Evolutionary conservation across 306 rosid species (phyloP).

Genomic region (Cicer yamashitae): DNA sequence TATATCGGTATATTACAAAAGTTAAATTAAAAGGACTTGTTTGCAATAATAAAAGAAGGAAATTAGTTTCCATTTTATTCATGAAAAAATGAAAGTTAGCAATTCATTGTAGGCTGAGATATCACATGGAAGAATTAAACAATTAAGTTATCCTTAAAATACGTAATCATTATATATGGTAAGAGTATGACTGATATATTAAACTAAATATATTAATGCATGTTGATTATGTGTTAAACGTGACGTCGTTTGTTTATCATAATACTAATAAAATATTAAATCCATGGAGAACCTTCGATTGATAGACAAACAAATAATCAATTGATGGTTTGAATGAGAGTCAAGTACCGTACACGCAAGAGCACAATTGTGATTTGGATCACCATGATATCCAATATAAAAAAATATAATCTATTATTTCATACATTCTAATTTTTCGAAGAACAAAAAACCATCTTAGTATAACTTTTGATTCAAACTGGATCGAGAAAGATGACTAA

Average conservation of each 20-base stretch:
- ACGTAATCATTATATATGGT: slow-evolving; percentile 21
- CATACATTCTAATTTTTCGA: too few relatives aligned
- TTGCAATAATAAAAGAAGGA: too few relatives aligned
- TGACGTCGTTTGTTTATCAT: background rate
- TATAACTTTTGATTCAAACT: too few relatives aligned
- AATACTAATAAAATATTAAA: background rate
- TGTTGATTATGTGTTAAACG: background rate
- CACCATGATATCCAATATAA: too few relatives aligned
- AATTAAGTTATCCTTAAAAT: background rate
- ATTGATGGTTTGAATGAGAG: background rate
- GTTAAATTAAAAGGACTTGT: too few relatives aligned
- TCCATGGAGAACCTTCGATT: background rate
- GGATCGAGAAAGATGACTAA: too few relatives aligned
- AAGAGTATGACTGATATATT: slow-evolving; percentile 1
- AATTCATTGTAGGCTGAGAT: background rate
- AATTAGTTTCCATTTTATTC: background rate
- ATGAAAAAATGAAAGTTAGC: background rate
- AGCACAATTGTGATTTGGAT: background rate
- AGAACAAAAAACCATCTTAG: too few relatives aligned
- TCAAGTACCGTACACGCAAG: background rate
- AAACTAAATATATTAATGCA: slow-evolving; percentile 1
- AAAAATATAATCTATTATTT: too few relatives aligned
- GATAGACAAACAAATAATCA: background rate
- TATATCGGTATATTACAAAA: too few relatives aligned
- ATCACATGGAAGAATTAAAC: background rate